Base-by-base conservation (phyloP, 495 filamentous ascomycete genomes). In the Xylaria flabelliformis region DNA sequence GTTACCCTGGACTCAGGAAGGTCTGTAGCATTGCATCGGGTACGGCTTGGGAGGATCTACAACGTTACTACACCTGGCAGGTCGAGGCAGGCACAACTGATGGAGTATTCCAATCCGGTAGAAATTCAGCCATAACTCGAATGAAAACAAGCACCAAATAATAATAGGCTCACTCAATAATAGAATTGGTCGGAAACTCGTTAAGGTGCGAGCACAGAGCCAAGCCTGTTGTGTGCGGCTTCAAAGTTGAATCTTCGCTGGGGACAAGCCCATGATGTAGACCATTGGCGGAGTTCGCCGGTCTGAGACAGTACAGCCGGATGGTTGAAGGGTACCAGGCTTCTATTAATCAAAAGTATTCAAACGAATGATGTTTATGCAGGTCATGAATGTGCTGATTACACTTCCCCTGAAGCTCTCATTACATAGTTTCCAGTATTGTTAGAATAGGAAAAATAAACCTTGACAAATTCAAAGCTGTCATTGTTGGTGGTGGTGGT, bases 401-500 rank as follows among this genome's bases (percentile, higher is more conserved):
- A 15, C 15, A 13, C 26, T 17, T 17, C 26, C 24, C 12, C 17
- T 13, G 19, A 56, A 56, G 10, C 26, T 56, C 24, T 2, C 19
- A 2, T 56, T 56, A 26, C 17, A 29, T 56, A 17, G 17, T 56
- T 32, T 13, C 15, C 9, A 9, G 13, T 17, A 32, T 17, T 15
- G 2, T 24, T 4, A 5, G 10, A 26, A 56, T 5, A 39, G 6
- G 2, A 26, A 26, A 32, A 56, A 32, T 17, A 12, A 10, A 15
- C 21, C 10, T 32, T 1, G 12, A 32, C 29, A 56, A 61, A 1
- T 85, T 88, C 77, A 83, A 80, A 63, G 85, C 85, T 39, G 81
- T 90, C 44, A 82, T 90, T 56, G 83, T 85, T 9, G 88, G 88
- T 32, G 87, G 86, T 4, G 83, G 86, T 6, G 83, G 83, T 4